Percentiles rank a stretch among this genome's conserved stretches.
phyloP scores from a whole-genome alignment of 768 basidiomycete species.

The Kwoniella dendrophila region DNA sequence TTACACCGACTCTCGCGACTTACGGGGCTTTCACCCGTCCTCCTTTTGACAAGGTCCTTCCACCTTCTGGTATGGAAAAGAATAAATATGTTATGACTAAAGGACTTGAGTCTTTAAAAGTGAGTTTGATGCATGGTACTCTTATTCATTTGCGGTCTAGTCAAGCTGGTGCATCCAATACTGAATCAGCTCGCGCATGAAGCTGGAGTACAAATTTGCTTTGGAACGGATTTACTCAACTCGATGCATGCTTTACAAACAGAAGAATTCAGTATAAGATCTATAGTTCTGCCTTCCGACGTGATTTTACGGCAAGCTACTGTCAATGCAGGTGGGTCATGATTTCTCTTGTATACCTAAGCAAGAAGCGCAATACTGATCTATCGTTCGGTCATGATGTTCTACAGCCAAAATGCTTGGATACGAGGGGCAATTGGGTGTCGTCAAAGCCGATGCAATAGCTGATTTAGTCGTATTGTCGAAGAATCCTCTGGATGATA shows the following conservation, averaged over 20 bases:
- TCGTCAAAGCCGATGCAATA: conserved; percentile 55
- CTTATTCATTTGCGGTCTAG: background rate
- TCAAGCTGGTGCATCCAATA: background rate
- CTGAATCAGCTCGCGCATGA: conserved; percentile 8
- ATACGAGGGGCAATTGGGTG: conserved; percentile 56
- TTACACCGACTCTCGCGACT: conserved; percentile 60
- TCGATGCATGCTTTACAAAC: conserved; percentile 70
- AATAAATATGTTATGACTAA: conserved; percentile 59
- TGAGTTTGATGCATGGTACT: conserved; percentile 20
- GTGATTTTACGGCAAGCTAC: conserved; percentile 59
- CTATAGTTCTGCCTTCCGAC: conserved; percentile 54
- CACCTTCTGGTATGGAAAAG: conserved; percentile 57
- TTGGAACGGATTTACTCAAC: conserved; percentile 58
- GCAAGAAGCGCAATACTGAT: no score
- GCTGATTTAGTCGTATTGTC: conserved; percentile 59
- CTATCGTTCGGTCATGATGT: background rate
- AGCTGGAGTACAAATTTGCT: conserved; percentile 13
- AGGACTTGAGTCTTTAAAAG: conserved; percentile 58
- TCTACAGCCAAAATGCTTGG: conserved; percentile 56
- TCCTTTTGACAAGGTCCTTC: conserved; percentile 59
- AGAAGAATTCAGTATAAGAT: conserved; percentile 60
- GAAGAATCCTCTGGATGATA: conserved; percentile 59
- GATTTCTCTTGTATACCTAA: background rate
- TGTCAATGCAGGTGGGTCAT: conserved; percentile 52
- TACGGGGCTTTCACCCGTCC: conserved; percentile 59